These are phyloP conservation scores for Amaranthus cruentus DNA, from an alignment of 148 eudicot species.

Conservation along the genomic window DNA sequence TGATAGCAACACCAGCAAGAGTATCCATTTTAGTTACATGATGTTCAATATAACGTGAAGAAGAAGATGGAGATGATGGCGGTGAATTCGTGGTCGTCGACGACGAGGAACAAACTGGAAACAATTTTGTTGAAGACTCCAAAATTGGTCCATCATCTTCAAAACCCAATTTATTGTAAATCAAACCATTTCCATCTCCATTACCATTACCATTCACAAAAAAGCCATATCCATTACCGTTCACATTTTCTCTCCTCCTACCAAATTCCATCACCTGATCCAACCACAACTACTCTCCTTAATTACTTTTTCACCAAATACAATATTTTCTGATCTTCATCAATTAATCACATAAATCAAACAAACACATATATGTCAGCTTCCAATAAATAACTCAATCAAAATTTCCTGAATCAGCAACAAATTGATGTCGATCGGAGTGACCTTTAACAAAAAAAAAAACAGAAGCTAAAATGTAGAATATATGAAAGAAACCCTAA, in stretches of 20 bases:
- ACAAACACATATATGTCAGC: not conserved
- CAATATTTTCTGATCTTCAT: not conserved
- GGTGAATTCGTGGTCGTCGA: conserved; percentile 21
- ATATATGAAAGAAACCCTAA: not conserved
- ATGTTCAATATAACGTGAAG: conserved; percentile 49
- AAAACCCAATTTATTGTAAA: conserved; percentile 7
- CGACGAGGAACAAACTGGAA: conserved; percentile 22
- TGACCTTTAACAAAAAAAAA: not conserved
- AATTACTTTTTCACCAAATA: conserved; percentile 11
- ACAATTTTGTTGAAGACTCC: conserved; percentile 8
- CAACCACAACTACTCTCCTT: not conserved
- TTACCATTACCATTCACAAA: not conserved
- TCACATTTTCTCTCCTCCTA: conserved; percentile 14
- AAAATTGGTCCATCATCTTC: conserved; percentile 22
- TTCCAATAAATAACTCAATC: not conserved
- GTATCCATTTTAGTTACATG: conserved; percentile 68
- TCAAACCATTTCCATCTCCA: conserved; percentile 12
- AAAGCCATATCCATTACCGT: conserved; percentile 7
- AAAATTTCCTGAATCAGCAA: not conserved
- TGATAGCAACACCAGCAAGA: conserved; percentile 79
- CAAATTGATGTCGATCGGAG: conserved; percentile 8
- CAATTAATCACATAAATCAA: not conserved
- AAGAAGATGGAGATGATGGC: conserved; percentile 27
- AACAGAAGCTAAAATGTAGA: not conserved
- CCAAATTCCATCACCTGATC: conserved; percentile 27